Base-by-base conservation (phyloP, 2,329 filamentous ascomycete genomes). In the Myotisia sp. region DNA sequence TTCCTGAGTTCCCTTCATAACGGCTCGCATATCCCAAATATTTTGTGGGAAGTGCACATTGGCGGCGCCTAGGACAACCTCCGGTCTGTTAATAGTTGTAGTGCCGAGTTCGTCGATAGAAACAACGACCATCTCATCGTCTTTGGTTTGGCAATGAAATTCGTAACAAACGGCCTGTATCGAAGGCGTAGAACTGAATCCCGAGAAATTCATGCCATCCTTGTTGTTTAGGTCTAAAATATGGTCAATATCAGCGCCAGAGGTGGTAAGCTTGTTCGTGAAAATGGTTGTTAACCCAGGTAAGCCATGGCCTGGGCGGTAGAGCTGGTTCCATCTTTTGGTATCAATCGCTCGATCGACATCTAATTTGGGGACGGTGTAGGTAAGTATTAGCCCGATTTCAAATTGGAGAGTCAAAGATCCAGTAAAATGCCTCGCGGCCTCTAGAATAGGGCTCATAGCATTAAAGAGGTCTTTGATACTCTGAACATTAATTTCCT, bases 241-340 rank as follows among this genome's bases (percentile, higher is more conserved):
- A 31, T 53, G 42, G 35, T 64, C 58, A 29, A 60, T 41, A 34
- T 63, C 60, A 3, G 45, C 42, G 8, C 58, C 56, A n/a, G 53
- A 55, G 1, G 50, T 48, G n/a, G 59, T 62, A 10, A 63, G 36
- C 27, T 50, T 47, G 27, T 52, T 50, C 22, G 53, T 48, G 34
- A 63, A 62, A 5, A 45, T 49, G 1, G 53, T 53, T 5, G 45
- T 47, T 9, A 51, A 52, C 2, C 47, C 40, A 4, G 36, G 33
- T 21, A 53, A 26, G 16, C 48, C 45, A 33, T 45, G 45, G 3
- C 37, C 37, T 9, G 55, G 48, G 6, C 51, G 48, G 29, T 62
- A 61, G 2, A 55, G 38, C 7, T 34, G 38, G 13, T 45, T 43
- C 55, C 55, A 56, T 31, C 47, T 43, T 5, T 44, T 44, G 3